Conservation (phyloP, 495 filamentous ascomycete species). For the Neurospora sp. region DNA sequence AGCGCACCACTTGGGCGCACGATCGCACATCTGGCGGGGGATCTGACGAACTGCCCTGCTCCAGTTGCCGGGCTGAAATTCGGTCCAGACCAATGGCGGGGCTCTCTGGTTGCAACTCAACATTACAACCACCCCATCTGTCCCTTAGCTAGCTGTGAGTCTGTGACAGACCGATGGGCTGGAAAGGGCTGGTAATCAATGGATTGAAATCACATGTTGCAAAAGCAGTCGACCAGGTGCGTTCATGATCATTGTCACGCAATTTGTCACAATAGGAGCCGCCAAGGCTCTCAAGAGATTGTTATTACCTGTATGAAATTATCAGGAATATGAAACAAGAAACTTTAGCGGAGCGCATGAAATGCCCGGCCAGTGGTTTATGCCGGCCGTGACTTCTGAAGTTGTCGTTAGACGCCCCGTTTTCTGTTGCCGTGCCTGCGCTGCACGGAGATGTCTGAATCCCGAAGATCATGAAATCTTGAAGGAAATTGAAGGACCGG, state of each 20-base stretch:
- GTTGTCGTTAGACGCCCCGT: background rate
- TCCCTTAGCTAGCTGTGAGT: background rate
- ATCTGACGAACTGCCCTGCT: background rate
- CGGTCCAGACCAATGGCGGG: background rate
- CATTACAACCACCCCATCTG: background rate
- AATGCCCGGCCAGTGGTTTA: background rate
- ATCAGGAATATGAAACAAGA: background rate
- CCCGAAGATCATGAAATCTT: background rate
- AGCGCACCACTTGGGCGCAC: background rate
- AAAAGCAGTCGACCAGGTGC: background rate
- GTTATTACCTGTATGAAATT: background rate
- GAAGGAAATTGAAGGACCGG: background rate
- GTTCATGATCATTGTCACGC: background rate
- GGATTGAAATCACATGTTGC: background rate
- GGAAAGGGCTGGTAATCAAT: background rate
- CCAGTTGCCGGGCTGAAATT: background rate
- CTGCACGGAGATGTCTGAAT: background rate
- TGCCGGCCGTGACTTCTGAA: background rate
- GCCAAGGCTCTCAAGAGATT: background rate
- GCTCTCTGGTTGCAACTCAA: background rate
- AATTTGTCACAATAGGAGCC: background rate
- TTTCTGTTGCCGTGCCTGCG: background rate
- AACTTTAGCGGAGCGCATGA: background rate
- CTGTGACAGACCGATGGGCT: background rate
- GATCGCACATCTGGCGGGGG: background rate